Conservation (phyloP, 2,329 filamentous ascomycete species). For the Cladosporium sp. region DNA sequence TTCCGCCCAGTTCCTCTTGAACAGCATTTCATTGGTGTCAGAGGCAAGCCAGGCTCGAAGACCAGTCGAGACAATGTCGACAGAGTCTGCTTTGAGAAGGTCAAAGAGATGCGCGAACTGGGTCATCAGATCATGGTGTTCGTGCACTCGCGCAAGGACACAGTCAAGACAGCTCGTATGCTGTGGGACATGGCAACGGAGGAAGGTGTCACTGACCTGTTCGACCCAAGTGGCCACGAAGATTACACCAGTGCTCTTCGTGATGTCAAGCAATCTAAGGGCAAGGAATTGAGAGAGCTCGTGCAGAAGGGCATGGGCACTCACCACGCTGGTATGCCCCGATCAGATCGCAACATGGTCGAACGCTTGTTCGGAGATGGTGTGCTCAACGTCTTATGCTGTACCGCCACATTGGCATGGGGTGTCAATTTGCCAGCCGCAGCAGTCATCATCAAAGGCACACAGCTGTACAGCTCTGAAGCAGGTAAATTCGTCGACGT, state of each 20-base stretch:
- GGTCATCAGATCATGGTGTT: constrained; percentile 99
- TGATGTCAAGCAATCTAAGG: constrained; percentile 83
- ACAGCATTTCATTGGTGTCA: constrained; percentile 96
- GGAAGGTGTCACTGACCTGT: constrained; percentile 73
- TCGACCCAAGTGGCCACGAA: constrained; percentile 78
- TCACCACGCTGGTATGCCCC: constrained; percentile 95
- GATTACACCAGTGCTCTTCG: constrained; percentile 76
- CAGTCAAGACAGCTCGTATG: constrained; percentile 81
- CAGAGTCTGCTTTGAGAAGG: constrained; percentile 85
- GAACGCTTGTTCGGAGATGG: constrained; percentile 88
- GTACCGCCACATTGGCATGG: constrained; percentile 96
- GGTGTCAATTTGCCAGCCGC: constrained; percentile 97
- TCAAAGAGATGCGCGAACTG: constrained; percentile 83
- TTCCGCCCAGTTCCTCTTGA: constrained; percentile 95
- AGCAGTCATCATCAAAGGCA: constrained; percentile 96
- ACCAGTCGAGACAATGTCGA: constrained; percentile 88
- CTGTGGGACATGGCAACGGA: constrained; percentile 85
- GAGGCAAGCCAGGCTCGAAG: constrained; percentile 80
- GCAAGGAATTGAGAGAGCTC: constrained; percentile 83
- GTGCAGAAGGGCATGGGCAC: constrained; percentile 89
- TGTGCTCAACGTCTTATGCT: constrained; percentile 95
- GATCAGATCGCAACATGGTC: constrained; percentile 92
- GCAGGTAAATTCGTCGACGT: constrained; percentile 96
- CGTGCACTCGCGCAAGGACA: constrained; percentile 95
- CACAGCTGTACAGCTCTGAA: constrained; percentile 92